Evolutionary conservation across 1,284 basidiomycete genomes (phyloP), one percentile per base, ranked within the genome.

Genomic region (Malassezia dermatis): DNA sequence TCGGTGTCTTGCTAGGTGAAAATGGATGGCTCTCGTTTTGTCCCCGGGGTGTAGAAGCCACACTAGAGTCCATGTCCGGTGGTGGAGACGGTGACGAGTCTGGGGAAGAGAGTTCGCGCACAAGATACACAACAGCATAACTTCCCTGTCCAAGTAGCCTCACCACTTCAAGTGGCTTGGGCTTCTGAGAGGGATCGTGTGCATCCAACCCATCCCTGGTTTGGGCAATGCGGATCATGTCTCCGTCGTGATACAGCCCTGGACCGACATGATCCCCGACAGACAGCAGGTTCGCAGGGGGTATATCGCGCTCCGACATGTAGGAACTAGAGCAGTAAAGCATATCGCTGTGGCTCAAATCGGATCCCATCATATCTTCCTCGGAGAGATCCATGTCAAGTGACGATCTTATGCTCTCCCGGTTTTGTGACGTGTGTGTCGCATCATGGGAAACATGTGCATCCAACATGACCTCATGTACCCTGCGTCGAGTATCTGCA

Each of bases 91-190:
- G 21, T 28, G 39, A 15, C 24, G 21, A 23, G 11, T 27, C 41
- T 12, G 43, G n/a, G 2, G 12, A 19, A 17, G 27, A 26, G 19
- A 74, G 65, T 39, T 74, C 70, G 27, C 61, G 58, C 32, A 70
- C 71, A 1, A 73, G 60, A 32, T 74, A 74, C 39, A 74, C 71
- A 11, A 66, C 63, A 3, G 71, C 71, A 44, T 74, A 73, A 57
- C 70, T 73, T 15, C 71, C 71, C 41, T 66, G 64, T 10, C 71
- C 71, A 2, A 74, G 60, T 45, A 69, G 68, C 30, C 64, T 58
- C 13, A 71, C 55, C 24, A 74, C 64, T 46, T 73, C 63, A 19
- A 74, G 56, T 43, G 65, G 58, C 35, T 58, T 65, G 21, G 65
- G 59, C 0, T 61, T 60, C 8, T 59, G 35, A 27, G 67, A 63